phyloP scores from a whole-genome alignment of 2,329 filamentous ascomycete genomes.

The Aurifilum marmelostoma region DNA sequence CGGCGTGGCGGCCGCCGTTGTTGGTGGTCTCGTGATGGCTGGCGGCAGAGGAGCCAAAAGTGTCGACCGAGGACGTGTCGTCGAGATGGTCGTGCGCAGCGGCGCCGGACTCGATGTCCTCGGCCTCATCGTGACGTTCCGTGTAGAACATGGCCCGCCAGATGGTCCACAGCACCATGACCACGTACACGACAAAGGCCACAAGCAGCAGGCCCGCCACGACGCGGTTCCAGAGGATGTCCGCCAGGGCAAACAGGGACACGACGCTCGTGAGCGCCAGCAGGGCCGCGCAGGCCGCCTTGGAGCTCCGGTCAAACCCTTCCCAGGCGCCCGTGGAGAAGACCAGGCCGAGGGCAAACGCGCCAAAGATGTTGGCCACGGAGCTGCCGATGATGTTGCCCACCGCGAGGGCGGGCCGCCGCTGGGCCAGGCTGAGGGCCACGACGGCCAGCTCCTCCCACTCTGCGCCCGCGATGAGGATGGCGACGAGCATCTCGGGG shows the following conservation, averaged over 20 bases:
- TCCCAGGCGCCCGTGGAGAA: constrained; percentile 37
- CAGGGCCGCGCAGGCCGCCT: constrained; percentile 49
- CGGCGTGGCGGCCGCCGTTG: not conserved
- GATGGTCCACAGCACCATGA: constrained; percentile 49
- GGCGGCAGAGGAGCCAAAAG: constrained; percentile 46
- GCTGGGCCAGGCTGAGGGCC: constrained; percentile 49
- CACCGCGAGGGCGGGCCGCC: constrained; percentile 51
- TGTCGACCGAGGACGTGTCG: constrained; percentile 40
- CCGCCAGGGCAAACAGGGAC: constrained; percentile 40
- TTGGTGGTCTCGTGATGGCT: constrained; percentile 31
- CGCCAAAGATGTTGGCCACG: constrained; percentile 59
- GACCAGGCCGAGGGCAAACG: constrained; percentile 56
- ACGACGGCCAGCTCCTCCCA: constrained; percentile 61
- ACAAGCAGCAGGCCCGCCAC: constrained; percentile 45
- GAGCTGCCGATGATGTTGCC: constrained; percentile 59
- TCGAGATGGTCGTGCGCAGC: constrained; percentile 33
- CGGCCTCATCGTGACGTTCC: constrained; percentile 42
- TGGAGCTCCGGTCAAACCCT: constrained; percentile 51
- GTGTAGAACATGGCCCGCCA: constrained; percentile 45
- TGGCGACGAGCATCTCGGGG: constrained; percentile 50
- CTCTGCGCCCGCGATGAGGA: constrained; percentile 57
- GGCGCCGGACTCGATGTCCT: constrained; percentile 36
- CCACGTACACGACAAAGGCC: constrained; percentile 48
- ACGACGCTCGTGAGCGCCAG: constrained; percentile 47
- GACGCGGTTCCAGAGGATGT: constrained; percentile 28